A percentile compares a stretch with the other conserved stretches of the same genome.
phyloP scores from a whole-genome alignment of 257 asterid species.

The Fraxinus excelsior region DNA sequence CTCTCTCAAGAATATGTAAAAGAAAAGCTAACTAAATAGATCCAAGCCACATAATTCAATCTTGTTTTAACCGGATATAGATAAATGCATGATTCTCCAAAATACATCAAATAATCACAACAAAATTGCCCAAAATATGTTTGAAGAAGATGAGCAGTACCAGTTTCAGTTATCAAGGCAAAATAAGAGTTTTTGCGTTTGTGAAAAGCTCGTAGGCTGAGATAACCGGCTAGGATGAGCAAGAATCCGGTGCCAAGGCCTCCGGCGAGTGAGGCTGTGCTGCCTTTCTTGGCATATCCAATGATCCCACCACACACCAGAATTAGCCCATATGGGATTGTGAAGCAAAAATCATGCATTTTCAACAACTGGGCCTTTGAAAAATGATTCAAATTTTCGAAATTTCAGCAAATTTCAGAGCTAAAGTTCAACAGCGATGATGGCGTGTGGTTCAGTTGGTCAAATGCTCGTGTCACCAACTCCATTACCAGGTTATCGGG shows the following conservation, averaged over 20 bases:
- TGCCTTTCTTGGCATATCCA: conserved; percentile 78
- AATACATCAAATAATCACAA: conserved; percentile 8
- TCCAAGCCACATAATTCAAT: background rate
- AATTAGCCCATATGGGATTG: conserved; percentile 89
- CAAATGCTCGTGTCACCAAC: conserved; percentile 3
- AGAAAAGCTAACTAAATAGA: conserved; percentile 18
- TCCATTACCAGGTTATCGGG: background rate
- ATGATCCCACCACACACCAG: conserved; percentile 77
- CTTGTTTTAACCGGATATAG: background rate
- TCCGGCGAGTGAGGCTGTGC: conserved; percentile 83
- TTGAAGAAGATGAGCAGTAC: conserved; percentile 39
- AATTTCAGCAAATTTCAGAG: background rate
- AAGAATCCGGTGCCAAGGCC: conserved; percentile 76
- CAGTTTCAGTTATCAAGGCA: conserved; percentile 74
- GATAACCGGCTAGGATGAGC: conserved; percentile 83
- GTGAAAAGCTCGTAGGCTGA: conserved; percentile 86
- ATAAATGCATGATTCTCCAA: background rate
- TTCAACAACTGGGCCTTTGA: conserved; percentile 26
- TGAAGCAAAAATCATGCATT: conserved; percentile 99
- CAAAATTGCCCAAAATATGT: background rate
- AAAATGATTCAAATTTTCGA: background rate
- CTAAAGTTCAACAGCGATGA: background rate
- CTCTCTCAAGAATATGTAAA: background rate
- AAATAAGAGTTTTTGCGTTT: conserved; percentile 79
- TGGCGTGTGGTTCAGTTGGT: conserved; percentile 15